Evolutionary conservation across 257 asterid species (phyloP).

Genomic region (Gardenia jasminoides): DNA sequence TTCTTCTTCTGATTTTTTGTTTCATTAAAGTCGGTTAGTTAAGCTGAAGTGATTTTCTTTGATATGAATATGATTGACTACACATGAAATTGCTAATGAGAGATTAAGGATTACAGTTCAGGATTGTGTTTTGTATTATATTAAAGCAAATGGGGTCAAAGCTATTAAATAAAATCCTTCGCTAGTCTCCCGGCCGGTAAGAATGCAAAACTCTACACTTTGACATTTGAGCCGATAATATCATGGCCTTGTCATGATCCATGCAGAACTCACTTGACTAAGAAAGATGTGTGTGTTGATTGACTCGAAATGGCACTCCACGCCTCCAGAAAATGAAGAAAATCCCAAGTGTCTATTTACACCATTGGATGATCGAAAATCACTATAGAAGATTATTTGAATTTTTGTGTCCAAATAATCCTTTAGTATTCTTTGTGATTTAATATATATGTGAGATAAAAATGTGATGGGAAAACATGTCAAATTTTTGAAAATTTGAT

Average conservation of each 20-base stretch:
- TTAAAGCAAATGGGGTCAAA: slow-evolving; percentile 4
- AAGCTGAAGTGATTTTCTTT: background rate
- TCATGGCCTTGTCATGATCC: slow-evolving; percentile 2
- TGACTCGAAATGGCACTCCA: background rate
- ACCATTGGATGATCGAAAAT: too few species aligned
- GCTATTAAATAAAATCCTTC: background rate
- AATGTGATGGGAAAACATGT: too few species aligned
- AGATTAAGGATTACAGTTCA: background rate
- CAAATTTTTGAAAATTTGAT: too few species aligned
- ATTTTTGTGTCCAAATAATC: too few species aligned
- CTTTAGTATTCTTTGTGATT: too few species aligned
- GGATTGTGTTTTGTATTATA: background rate
- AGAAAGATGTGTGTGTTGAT: background rate
- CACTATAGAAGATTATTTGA: too few species aligned
- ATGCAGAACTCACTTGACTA: background rate
- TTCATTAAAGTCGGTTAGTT: slow-evolving; percentile 3
- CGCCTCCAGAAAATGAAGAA: background rate
- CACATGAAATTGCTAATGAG: background rate
- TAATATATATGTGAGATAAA: too few species aligned
- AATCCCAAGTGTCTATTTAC: too few species aligned
- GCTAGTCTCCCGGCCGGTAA: background rate
- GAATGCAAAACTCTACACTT: background rate
- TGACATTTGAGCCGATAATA: background rate
- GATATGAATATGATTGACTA: background rate
- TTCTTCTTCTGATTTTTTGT: background rate